Evolutionary conservation across 768 basidiomycete genomes (phyloP).

Genomic region (Leucocoprinus leucothites): DNA sequence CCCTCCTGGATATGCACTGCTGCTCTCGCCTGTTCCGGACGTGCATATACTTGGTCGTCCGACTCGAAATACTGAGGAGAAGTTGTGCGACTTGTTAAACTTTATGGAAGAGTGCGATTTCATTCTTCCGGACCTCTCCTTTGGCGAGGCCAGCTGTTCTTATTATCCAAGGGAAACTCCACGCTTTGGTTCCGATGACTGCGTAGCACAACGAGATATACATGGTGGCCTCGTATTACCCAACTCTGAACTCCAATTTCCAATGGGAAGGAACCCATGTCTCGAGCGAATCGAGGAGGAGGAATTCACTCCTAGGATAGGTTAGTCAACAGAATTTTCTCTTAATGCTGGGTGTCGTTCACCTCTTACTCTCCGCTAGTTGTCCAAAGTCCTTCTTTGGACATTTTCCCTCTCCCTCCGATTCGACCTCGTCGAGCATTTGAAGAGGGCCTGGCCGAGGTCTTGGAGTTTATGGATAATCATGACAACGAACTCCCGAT

Average conservation of each 20-base stretch:
- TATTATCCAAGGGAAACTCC: too few species aligned
- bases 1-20: too few species aligned
- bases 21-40: too few species aligned
- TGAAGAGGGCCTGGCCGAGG: background rate
- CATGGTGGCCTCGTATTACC: too few species aligned
- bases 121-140: background rate
- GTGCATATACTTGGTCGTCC: too few species aligned
- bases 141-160: too few species aligned
- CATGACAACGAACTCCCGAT: background rate
- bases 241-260: too few species aligned
- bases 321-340: background rate
- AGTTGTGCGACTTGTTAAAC: background rate
- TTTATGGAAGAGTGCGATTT: background rate
- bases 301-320: background rate
- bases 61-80: background rate
- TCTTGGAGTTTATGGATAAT: background rate
- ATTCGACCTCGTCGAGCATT: background rate
- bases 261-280: background rate
- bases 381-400: slow-evolving; percentile 1
- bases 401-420: background rate
- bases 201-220: too few species aligned
- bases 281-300: too few species aligned
- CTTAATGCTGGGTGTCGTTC: background rate
- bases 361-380: background rate
- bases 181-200: too few species aligned